Evolutionary conservation across 163 green algal genomes (phyloP).

Genomic region (Smithsoniella earleae): DNA sequence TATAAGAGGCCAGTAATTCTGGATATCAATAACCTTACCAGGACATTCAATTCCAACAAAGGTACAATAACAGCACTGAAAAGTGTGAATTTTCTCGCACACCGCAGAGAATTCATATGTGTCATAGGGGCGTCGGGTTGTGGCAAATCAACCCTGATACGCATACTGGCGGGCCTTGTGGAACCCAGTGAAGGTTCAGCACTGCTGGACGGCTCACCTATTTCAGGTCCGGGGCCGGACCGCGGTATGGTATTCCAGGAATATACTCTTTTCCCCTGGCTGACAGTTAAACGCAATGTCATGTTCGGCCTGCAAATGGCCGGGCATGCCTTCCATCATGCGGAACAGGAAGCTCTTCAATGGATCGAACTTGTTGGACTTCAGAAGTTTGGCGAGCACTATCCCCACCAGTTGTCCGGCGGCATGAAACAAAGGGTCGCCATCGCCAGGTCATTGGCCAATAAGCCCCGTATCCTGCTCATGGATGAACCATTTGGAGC

Average conservation of each 20-base stretch:
- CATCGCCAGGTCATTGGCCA: slow-evolving; percentile 71
- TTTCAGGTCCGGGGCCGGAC: too few species aligned
- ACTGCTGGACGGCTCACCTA: slow-evolving; percentile 68
- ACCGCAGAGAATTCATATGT: too few species aligned
- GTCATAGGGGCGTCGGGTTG: slow-evolving; percentile 47
- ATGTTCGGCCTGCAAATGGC: slow-evolving; percentile 36
- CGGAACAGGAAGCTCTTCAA: slow-evolving; percentile 34
- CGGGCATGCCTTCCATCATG: neutral
- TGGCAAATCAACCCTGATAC: slow-evolving; percentile 51
- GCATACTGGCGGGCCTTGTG: slow-evolving; percentile 74
- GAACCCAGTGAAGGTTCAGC: slow-evolving; percentile 51
- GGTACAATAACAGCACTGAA: too few species aligned
- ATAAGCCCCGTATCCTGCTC: slow-evolving; percentile 66
- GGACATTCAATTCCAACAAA: too few species aligned
- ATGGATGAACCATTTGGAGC: slow-evolving; percentile 71
- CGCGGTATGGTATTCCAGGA: slow-evolving; percentile 89
- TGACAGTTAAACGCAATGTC: slow-evolving; percentile 84
- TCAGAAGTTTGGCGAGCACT: neutral
- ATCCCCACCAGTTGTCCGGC: slow-evolving; percentile 61
- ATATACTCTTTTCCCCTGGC: slow-evolving; percentile 83
- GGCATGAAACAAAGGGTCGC: slow-evolving; percentile 77
- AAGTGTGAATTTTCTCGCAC: too few species aligned
- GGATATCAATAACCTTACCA: too few species aligned
- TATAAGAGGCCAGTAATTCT: too few species aligned
- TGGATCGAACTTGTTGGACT: too few species aligned